A percentile compares a stretch with the other conserved stretches of the same genome.
Evolutionary conservation across 441 rosid genomes (phyloP).

Genomic region (Syzygium malaccense): DNA sequence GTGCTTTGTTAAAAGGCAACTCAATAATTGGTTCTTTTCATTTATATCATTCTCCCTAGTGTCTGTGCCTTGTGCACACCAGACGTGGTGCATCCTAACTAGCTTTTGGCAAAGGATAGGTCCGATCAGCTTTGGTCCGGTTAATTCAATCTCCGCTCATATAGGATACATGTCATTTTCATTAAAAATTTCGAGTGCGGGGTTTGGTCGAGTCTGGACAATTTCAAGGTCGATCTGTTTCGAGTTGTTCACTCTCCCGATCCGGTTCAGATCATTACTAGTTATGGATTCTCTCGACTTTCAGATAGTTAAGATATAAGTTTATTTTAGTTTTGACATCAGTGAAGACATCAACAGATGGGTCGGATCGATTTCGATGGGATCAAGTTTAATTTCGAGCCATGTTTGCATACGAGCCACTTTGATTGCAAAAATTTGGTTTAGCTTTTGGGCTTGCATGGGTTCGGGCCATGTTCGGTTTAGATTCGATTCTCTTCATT

Average conservation of each 20-base stretch:
- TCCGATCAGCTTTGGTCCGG: background rate
- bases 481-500: background rate
- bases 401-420: background rate
- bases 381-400: background rate
- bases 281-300: background rate
- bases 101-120: background rate
- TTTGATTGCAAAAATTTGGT: background rate
- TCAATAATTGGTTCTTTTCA: background rate
- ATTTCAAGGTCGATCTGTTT: background rate
- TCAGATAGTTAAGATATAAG: background rate
- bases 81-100: background rate
- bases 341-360: background rate
- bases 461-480: background rate
- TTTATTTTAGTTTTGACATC: background rate
- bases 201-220: background rate
- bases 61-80: background rate
- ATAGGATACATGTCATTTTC: background rate
- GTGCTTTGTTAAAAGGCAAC: background rate
- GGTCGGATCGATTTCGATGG: background rate
- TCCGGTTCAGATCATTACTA: fast-evolving
- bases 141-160: background rate
- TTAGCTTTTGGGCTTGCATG: background rate
- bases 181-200: background rate
- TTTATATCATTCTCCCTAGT: background rate
- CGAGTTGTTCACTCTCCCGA: fast-evolving